Evolutionary conservation across 306 rosid species (phyloP).

Genomic region (Castanospermum australe): DNA sequence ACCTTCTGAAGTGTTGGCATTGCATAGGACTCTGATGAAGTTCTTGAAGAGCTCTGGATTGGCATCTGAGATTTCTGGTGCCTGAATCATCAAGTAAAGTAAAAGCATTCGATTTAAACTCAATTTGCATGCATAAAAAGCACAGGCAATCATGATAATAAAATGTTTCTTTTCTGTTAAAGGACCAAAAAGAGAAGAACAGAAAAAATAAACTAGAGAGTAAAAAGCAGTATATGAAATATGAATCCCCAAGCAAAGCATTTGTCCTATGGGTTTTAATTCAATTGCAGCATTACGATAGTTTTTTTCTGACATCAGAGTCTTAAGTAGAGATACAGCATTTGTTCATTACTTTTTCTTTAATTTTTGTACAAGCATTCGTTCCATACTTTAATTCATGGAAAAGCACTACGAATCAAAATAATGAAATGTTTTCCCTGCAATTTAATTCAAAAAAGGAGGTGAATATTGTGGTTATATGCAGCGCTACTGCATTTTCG

Average conservation of each 20-base stretch:
- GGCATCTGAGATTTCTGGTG: slow-evolving; percentile 53
- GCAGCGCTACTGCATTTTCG: too few relatives aligned
- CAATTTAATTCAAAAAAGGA: neutral
- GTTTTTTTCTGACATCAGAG: neutral
- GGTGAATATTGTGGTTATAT: neutral
- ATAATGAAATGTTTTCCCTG: neutral
- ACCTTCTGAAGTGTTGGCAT: slow-evolving; percentile 74
- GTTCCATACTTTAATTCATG: neutral
- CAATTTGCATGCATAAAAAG: neutral
- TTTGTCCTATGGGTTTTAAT: neutral
- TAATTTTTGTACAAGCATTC: neutral
- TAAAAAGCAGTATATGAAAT: neutral
- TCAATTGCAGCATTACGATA: neutral
- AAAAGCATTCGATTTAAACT: neutral
- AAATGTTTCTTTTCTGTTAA: neutral
- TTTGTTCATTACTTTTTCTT: too few relatives aligned
- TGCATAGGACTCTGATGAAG: slow-evolving; percentile 62
- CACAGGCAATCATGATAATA: neutral
- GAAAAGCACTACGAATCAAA: neutral
- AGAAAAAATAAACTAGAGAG: neutral
- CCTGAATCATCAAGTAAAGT: slow-evolving; percentile 42
- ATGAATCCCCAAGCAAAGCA: slow-evolving; percentile 14
- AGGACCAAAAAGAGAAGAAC: neutral
- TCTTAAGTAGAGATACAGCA: neutral
- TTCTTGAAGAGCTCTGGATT: slow-evolving; percentile 50